Evolutionary conservation across 2,329 filamentous ascomycete genomes (phyloP).

Genomic region (Pyrenophora tritici-repentis): DNA sequence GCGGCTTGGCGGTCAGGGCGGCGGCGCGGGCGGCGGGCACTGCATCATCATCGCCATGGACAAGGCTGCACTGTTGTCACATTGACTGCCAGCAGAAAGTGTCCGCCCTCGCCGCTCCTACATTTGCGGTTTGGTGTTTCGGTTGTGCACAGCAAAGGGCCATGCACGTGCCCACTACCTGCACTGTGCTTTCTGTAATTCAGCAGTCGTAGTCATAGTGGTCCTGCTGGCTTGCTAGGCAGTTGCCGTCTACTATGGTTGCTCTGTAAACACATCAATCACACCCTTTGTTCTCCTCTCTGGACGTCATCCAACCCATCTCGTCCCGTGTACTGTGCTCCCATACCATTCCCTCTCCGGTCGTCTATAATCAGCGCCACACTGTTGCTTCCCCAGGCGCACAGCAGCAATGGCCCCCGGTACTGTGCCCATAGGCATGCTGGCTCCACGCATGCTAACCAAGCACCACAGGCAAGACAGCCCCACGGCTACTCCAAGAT

Average conservation of each 20-base stretch:
- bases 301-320: conserved; percentile 4
- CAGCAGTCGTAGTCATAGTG: conserved; percentile 8
- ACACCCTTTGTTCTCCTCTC: conserved; percentile 10
- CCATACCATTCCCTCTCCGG: background rate
- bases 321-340: conserved; percentile 10
- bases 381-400: conserved; percentile 1
- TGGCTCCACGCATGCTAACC: conserved; percentile 15
- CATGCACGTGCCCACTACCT: background rate
- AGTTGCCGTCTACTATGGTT: conserved; percentile 24
- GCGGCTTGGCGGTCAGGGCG: conserved; percentile 8
- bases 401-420: conserved; percentile 29
- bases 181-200: background rate
- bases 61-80: background rate
- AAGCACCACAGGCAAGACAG: conserved; percentile 53
- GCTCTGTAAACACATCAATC: conserved; percentile 18
- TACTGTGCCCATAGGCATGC: conserved; percentile 15
- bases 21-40: conserved; percentile 2
- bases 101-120: background rate
- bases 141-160: background rate
- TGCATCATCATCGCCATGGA: conserved; percentile 9
- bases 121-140: background rate
- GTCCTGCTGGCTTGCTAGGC: conserved; percentile 1
- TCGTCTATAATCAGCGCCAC: conserved; percentile 2
- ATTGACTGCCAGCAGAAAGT: background rate
- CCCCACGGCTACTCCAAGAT: conserved; percentile 57